Evolutionary conservation across 495 filamentous ascomycete species (phyloP), one percentile per base, ranked within the genome.

Genomic region (Massariosphaeria phaeospora): DNA sequence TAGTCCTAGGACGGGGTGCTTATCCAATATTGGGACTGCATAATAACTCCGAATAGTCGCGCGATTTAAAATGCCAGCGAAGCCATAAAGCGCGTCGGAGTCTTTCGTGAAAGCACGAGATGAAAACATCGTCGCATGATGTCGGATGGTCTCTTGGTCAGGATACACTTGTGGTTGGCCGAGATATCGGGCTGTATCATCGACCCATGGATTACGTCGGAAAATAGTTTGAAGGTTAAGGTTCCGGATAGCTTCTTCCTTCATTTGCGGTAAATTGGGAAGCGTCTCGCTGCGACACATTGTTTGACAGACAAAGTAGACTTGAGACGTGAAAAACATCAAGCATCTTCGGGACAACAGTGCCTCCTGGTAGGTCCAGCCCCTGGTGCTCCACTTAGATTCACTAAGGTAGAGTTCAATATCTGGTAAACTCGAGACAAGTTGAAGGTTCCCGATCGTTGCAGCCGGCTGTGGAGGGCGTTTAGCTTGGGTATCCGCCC

Each of bases 361-460:
- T 1, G 27, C 38, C 45, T 53, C 50, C 25, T 53, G 50, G 50
- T 44, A 53, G 11, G 38, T 45, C 50, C 50, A 53, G 2, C 50
- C 50, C 20, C 50, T 12, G 17, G 50, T 53, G 11, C 10, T 33
- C 38, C 40, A 53, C 26, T 30, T 45, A 9, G 50, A 53, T 21
- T 33, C 15, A 6, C 17, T 18, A 17, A 53, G 18, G 13, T 20
- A 30, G 10, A 24, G 27, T 1, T 9, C 15, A 18, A 26, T 24
- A 2, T 30, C 39, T 21, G 50, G 39, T 8, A 43, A 18, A 1
- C 24, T 40, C 5, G 50, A 44, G 15, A 31, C 2, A 26, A 44
- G 17, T n/a, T 11, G 39, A 1, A 13, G 30, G 40, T 51, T 20
- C 23, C 35, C 18, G n/a, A 51, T 9, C 20, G 6, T 38, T 21